These are phyloP conservation scores for Beverwykella pulmonaria DNA, from an alignment of 495 filamentous ascomycete species.

Conservation along the genomic window DNA sequence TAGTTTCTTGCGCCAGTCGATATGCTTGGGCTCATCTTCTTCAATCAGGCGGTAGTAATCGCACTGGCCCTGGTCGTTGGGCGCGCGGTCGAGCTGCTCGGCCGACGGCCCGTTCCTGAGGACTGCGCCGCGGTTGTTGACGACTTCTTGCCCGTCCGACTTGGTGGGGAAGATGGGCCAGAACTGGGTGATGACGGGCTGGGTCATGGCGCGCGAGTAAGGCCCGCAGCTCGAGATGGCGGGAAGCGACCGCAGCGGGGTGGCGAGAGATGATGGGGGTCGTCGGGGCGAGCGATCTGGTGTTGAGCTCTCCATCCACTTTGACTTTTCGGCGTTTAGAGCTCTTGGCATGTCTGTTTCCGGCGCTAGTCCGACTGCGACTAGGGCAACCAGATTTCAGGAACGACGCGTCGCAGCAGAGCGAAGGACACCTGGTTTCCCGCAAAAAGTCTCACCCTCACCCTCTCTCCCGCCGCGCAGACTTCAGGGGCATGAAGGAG, in stretches of 20 bases:
- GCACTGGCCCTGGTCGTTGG: constrained; percentile 52
- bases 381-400: neutral
- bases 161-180: constrained; percentile 45
- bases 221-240: neutral
- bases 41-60: constrained; percentile 53
- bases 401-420: neutral
- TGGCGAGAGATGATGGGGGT: neutral
- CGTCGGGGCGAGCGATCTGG: neutral
- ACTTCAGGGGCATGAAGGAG: neutral
- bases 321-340: neutral
- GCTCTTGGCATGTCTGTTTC: neutral
- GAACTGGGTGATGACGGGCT: constrained; percentile 40
- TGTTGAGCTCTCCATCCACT: neutral
- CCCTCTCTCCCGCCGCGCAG: neutral
- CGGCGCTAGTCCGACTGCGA: neutral
- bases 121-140: constrained; percentile 38
- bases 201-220: constrained; percentile 17
- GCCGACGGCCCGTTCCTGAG: constrained; percentile 52
- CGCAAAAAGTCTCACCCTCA: neutral
- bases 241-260: neutral
- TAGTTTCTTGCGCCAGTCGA: constrained; percentile 60
- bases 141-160: constrained; percentile 49
- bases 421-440: neutral
- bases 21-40: constrained; percentile 49
- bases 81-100: constrained; percentile 51